phyloP scores from a whole-genome alignment of 805 yeast species.

The Metschnikowia aberdeeniae region DNA sequence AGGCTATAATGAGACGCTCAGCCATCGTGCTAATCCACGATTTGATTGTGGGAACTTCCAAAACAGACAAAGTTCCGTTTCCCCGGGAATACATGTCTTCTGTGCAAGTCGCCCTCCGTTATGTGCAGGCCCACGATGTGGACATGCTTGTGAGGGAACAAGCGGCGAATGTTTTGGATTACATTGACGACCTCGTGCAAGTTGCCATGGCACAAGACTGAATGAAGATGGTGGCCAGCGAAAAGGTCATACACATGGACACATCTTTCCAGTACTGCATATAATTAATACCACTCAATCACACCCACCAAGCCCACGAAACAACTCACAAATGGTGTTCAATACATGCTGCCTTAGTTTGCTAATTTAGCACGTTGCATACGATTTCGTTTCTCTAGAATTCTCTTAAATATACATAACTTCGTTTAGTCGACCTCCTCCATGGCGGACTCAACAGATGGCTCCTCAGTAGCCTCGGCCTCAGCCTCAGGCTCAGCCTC shows the following conservation, averaged over 20 bases:
- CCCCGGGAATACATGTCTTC: constrained; percentile 46
- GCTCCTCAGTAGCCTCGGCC: constrained; percentile 43
- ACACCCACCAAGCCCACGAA: no score
- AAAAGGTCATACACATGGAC: background rate
- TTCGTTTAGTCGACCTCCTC: constrained; percentile 89
- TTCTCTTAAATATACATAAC: constrained; percentile 10
- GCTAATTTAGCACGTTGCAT: no score
- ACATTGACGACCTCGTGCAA: constrained; percentile 27
- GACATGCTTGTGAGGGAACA: constrained; percentile 62
- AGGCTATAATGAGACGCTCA: constrained; percentile 66
- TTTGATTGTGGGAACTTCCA: constrained; percentile 45
- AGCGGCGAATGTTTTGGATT: constrained; percentile 34
- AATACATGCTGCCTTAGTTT: no score
- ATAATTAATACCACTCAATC: background rate
- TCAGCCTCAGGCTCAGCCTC: constrained; percentile 49
- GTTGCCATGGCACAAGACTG: constrained; percentile 12
- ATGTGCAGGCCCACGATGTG: constrained; percentile 43
- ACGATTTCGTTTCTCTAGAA: no score
- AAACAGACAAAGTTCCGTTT: constrained; percentile 45
- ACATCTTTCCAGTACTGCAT: background rate
- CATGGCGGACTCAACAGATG: constrained; percentile 72
- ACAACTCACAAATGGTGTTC: no score
- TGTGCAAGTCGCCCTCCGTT: constrained; percentile 41
- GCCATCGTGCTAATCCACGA: constrained; percentile 69
- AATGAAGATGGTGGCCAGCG: background rate